Percentiles rank a stretch among this genome's conserved stretches.
These are phyloP conservation scores for Ceratopteris richardii DNA, from an alignment of 75 land plant genomes.

Conservation along the genomic window DNA sequence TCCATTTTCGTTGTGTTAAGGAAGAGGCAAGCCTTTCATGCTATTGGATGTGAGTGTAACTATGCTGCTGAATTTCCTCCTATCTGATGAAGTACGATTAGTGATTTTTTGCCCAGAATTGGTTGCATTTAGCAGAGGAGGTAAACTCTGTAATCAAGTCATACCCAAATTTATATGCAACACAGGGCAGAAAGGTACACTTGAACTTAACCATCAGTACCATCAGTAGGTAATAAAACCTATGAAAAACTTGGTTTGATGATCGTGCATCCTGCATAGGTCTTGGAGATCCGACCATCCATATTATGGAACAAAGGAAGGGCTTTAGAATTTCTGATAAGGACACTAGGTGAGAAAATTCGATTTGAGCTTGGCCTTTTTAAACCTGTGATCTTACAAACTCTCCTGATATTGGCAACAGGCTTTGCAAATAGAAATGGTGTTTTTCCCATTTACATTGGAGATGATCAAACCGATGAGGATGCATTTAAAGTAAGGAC, in stretches of 20 bases:
- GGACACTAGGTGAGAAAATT: conserved; percentile 50
- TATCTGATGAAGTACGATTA: no score
- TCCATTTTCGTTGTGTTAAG: conserved; percentile 42
- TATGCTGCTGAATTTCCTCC: no score
- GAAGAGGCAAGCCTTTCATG: conserved; percentile 22
- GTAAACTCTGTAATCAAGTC: conserved; percentile 51
- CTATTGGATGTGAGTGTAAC: no score
- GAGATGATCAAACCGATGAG: conserved; percentile 26
- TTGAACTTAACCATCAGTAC: not conserved
- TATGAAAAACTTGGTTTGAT: not conserved
- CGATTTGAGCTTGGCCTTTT: not conserved
- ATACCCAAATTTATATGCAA: conserved; percentile 48
- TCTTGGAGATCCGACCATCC: conserved; percentile 75
- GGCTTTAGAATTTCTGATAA: conserved; percentile 71
- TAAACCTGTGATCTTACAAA: not conserved
- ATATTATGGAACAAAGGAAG: conserved; percentile 93
- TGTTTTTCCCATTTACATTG: conserved; percentile 20
- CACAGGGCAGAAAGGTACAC: conserved; percentile 81
- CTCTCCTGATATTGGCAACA: not conserved
- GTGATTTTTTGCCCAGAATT: conserved; percentile 35
- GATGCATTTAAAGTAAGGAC: conserved; percentile 20
- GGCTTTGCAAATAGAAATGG: conserved; percentile 9
- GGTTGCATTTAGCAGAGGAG: conserved; percentile 63
- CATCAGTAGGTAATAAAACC: not conserved
- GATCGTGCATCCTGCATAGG: conserved; percentile 23